These are phyloP conservation scores for Backusella australiensis DNA, from an alignment of 192 early-diverging fungal genomes.

Conservation along the genomic window DNA sequence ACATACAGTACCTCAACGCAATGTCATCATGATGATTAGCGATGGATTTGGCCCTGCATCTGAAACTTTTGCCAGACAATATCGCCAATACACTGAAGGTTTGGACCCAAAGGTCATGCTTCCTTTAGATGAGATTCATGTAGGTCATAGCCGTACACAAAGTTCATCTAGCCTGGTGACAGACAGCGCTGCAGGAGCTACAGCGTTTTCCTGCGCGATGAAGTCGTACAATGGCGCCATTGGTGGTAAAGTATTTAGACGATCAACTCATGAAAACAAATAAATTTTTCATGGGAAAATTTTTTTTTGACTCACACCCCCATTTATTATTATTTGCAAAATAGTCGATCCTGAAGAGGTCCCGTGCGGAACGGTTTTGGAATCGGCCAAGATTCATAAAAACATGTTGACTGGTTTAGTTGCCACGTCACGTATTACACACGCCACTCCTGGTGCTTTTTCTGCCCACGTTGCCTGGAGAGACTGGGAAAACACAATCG, in stretches of 20 bases:
- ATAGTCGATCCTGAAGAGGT: slow-evolving; percentile 32
- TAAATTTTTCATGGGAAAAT: not conserved
- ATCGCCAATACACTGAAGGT: slow-evolving; percentile 15
- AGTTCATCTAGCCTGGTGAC: slow-evolving; percentile 51
- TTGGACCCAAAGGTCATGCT: slow-evolving; percentile 26
- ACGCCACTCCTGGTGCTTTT: slow-evolving; percentile 60
- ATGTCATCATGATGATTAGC: slow-evolving; percentile 59
- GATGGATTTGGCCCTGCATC: slow-evolving; percentile 63
- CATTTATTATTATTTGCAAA: not conserved
- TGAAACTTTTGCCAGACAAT: slow-evolving; percentile 54
- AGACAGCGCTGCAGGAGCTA: slow-evolving; percentile 62
- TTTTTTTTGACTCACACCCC: not conserved
- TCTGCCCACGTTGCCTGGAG: slow-evolving; percentile 51
- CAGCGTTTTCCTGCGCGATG: slow-evolving; percentile 50
- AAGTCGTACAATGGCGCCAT: slow-evolving; percentile 59
- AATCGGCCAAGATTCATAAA: slow-evolving; percentile 51
- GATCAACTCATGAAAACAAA: not conserved
- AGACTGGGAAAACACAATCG: slow-evolving; percentile 54
- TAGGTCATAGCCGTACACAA: slow-evolving; percentile 50
- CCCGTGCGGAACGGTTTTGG: slow-evolving; percentile 58
- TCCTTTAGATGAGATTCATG: slow-evolving; percentile 45
- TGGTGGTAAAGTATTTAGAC: slow-evolving; percentile 28
- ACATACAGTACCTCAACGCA: slow-evolving; percentile 8
- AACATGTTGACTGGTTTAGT: slow-evolving; percentile 52
- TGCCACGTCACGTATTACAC: slow-evolving; percentile 57